phyloP scores from a whole-genome alignment of 2,329 filamentous ascomycete species.

The Aspergillus pseudotamarii region DNA sequence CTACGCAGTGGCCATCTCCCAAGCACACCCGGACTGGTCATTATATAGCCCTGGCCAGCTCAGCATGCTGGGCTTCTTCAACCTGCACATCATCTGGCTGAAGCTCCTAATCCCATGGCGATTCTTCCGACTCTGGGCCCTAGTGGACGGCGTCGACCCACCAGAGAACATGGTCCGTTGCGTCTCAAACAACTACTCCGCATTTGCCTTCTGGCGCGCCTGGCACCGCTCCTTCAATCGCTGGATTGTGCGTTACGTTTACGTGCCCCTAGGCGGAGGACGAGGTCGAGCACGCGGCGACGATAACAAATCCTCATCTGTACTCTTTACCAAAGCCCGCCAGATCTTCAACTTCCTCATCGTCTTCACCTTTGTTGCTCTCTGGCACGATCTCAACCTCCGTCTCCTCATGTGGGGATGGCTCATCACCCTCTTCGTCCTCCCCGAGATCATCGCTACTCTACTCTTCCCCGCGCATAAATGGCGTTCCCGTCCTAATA shows the following conservation, averaged over 20 bases:
- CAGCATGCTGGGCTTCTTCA: constrained; percentile 89
- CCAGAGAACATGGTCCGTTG: constrained; percentile 99
- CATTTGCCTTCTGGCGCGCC: constrained; percentile 87
- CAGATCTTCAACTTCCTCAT: constrained; percentile 75
- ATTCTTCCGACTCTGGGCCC: constrained; percentile 96
- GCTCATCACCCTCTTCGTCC: constrained; percentile 90
- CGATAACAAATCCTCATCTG: constrained; percentile 34
- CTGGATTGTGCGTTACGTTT: constrained; percentile 92
- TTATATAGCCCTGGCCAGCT: constrained; percentile 86
- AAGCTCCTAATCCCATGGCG: constrained; percentile 96
- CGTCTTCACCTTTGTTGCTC: constrained; percentile 93
- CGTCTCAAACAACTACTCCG: constrained; percentile 91
- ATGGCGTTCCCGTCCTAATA: constrained; percentile 70
- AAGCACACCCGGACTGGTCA: constrained; percentile 76
- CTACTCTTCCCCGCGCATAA: constrained; percentile 72
- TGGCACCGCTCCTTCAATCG: constrained; percentile 97
- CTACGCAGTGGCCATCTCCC: constrained; percentile 91
- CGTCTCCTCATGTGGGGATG: constrained; percentile 93
- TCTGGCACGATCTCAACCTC: constrained; percentile 97
- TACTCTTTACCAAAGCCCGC: constrained; percentile 52
- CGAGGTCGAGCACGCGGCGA: constrained; percentile 32
- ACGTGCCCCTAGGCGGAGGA: constrained; percentile 82
- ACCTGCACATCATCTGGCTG: constrained; percentile 95
- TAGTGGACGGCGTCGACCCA: constrained; percentile 88
- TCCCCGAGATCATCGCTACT: constrained; percentile 78